These are phyloP conservation scores for Paspalum vaginatum DNA, from an alignment of 176 grass and related monocot genomes.

Conservation along the genomic window DNA sequence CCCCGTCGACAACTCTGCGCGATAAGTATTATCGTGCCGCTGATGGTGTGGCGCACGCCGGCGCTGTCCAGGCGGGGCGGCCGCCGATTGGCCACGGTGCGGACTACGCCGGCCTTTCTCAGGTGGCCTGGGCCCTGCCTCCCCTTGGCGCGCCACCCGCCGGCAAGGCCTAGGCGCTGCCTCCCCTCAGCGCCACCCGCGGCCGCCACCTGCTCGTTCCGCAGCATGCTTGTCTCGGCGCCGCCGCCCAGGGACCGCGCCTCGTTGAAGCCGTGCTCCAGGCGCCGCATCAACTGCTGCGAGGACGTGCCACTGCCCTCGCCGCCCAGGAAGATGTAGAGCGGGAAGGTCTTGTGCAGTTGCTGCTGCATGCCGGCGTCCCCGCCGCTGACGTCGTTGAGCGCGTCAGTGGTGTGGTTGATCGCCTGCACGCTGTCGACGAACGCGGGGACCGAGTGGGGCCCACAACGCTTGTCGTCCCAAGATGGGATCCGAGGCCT, in stretches of 20 bases:
- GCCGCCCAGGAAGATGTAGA: constrained; percentile 69
- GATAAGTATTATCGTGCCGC: no score
- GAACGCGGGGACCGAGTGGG: no score
- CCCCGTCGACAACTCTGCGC: no score
- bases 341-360: constrained; percentile 74
- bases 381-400: constrained; percentile 31
- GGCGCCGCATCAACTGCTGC: constrained; percentile 53
- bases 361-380: constrained; percentile 37
- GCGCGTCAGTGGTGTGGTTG: constrained; percentile 73
- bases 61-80: no score
- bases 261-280: constrained; percentile 72
- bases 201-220: constrained; percentile 65
- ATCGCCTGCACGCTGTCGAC: constrained; percentile 61
- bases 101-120: no score
- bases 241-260: constrained; percentile 5
- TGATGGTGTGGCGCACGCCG: no score
- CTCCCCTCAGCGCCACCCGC: constrained; percentile 76
- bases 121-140: no score
- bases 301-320: constrained; percentile 53
- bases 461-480: no score
- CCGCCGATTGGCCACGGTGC: no score
- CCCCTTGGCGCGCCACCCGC: no score
- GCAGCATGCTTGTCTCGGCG: constrained; percentile 48
- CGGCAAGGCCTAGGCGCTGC: no score
- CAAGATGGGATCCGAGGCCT: no score